Evolutionary conservation across 352 stramenopile species (phyloP), one percentile per base, ranked within the genome.

Genomic region (Phytopythium cucurbitacearum): DNA sequence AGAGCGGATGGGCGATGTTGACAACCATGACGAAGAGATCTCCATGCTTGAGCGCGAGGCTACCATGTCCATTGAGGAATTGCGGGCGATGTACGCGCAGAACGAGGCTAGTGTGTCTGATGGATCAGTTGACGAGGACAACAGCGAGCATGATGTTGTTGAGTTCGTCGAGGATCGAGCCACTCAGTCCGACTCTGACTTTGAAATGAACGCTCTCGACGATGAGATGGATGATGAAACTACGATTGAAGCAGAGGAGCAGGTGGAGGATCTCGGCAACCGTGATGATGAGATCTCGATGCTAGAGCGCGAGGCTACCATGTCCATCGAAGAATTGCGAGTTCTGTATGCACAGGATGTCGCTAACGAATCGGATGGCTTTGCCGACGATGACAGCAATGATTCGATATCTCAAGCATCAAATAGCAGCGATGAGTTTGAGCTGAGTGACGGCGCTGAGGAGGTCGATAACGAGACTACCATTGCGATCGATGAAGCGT

Each of bases 381-480:
- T 36, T 10, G 45, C 39, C 8, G 38, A 32, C 35, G 40, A 11
- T 47, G 33, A 37, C 5, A 56, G 16, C 33, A 51, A 36, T 36
- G 44, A 28, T 28, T 28, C 21, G 21, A 28, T 28, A 28, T 28
- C 21, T 28, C 21, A 44, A 44, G 40, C 12, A 44, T 7, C 7
- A 0, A 44, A 15, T 38, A 16, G 48, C 13, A 64, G 72, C 35
- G 66, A 58, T 4, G 64, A 78, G 8, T 80, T 66, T 53, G 48
- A 61, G 12, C 56, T 53, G 9, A 55, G 56, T 15, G 62, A 60
- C 4, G 21, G 21, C 2, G 21, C 21, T 28, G 69, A 77, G 0
- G 68, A 85, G 34, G 54, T 53, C 11, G 91, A 98, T 41, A 77
- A 98, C 52, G 93, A 98, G 51, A 91, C 71, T 7, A 98, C 95